Conservation (phyloP, 2,329 filamentous ascomycete species). For the Trichothecium roseum region DNA sequence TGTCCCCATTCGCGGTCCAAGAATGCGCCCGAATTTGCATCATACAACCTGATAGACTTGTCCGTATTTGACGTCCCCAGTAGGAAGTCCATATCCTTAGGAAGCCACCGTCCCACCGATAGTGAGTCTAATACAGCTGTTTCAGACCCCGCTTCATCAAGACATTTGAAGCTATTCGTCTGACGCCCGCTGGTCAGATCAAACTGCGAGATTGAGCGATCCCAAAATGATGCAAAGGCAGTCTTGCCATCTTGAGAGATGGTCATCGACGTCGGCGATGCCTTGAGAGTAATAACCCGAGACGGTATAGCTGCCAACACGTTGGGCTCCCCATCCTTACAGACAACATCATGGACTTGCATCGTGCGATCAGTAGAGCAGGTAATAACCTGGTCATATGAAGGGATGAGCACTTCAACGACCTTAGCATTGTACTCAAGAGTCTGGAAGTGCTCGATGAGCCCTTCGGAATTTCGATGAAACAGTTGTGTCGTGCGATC, state of each 20-base stretch:
- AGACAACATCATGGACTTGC: slow-evolving; percentile 69
- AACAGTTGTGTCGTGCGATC: slow-evolving; percentile 96
- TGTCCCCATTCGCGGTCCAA: slow-evolving; percentile 90
- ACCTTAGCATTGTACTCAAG: slow-evolving; percentile 88
- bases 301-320: slow-evolving; percentile 67
- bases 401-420: slow-evolving; percentile 61
- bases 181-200: slow-evolving; percentile 59
- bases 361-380: slow-evolving; percentile 83
- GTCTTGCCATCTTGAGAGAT: slow-evolving; percentile 51
- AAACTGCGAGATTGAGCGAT: slow-evolving; percentile 50
- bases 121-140: slow-evolving; percentile 76
- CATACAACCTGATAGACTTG: slow-evolving; percentile 88
- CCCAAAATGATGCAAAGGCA: slow-evolving; percentile 48
- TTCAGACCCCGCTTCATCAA: slow-evolving; percentile 70
- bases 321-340: slow-evolving; percentile 53
- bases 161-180: slow-evolving; percentile 67
- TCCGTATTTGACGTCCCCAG: slow-evolving; percentile 89
- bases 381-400: slow-evolving; percentile 67
- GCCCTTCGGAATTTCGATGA: slow-evolving; percentile 40
- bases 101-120: slow-evolving; percentile 47
- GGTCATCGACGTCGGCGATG: slow-evolving; percentile 77
- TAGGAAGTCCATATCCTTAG: slow-evolving; percentile 52
- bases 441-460: slow-evolving; percentile 76
- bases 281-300: slow-evolving; percentile 71
- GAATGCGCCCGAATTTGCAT: slow-evolving; percentile 64